phyloP scores from a whole-genome alignment of 306 rosid species.

The Dalbergia cochinchinensis region DNA sequence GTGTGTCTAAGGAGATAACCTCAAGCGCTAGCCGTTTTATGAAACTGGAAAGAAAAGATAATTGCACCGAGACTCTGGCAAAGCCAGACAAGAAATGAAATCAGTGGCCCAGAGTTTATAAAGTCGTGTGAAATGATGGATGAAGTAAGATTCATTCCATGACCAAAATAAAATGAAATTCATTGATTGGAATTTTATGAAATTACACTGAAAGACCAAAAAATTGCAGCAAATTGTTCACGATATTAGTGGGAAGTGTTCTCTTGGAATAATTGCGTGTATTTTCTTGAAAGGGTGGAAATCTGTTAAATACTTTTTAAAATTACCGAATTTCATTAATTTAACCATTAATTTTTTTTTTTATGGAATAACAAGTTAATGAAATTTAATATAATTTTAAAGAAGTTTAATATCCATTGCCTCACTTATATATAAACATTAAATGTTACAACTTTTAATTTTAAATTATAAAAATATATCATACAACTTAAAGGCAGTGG shows the following conservation, averaged over 20 bases:
- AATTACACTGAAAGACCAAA: no score
- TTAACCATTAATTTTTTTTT: no score
- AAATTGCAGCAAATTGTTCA: no score
- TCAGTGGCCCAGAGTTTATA: not conserved
- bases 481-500: no score
- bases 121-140: not conserved
- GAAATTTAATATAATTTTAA: no score
- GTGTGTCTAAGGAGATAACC: not conserved
- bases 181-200: not conserved
- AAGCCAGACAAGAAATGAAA: not conserved
- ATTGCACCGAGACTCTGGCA: slow-evolving; percentile 10
- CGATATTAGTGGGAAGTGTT: not conserved
- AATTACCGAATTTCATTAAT: no score
- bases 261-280: not conserved
- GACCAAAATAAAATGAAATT: not conserved
- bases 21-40: slow-evolving; percentile 13
- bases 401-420: no score
- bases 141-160: not conserved
- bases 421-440: no score
- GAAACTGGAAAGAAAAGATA: not conserved
- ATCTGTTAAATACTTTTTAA: no score
- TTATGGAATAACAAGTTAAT: no score
- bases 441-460: no score
- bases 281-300: not conserved
- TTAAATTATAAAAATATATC: no score